Evolutionary conservation across 768 basidiomycete genomes (phyloP).

Genomic region (Termitomyces sp.): DNA sequence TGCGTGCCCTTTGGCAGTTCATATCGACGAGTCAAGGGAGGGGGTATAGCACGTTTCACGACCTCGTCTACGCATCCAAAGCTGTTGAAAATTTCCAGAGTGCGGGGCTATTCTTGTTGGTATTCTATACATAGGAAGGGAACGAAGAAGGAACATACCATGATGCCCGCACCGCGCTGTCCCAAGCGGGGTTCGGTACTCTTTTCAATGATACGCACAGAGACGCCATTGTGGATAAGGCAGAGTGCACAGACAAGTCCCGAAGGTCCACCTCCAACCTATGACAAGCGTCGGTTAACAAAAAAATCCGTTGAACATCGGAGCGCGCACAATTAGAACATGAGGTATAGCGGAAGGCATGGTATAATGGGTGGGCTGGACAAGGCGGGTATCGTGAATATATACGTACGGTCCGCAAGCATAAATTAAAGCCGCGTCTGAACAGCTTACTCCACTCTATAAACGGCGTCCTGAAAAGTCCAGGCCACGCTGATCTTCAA

Average conservation of each 20-base stretch:
- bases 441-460: background rate
- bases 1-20: constrained; percentile 27
- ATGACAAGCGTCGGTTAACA: background rate
- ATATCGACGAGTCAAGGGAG: constrained; percentile 29
- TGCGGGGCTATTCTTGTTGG: constrained; percentile 32
- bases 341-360: constrained; percentile 6
- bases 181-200: constrained; percentile 29
- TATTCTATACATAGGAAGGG: background rate
- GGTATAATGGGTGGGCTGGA: background rate
- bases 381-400: constrained; percentile 1
- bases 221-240: constrained; percentile 40
- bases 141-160: constrained; percentile 19
- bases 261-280: constrained; percentile 47
- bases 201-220: constrained; percentile 51
- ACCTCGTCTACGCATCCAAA: constrained; percentile 36
- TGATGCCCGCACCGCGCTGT: constrained; percentile 35
- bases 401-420: constrained; percentile 2
- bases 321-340: constrained; percentile 22
- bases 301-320: background rate
- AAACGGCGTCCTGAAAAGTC: background rate
- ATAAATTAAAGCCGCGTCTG: background rate
- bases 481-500: background rate
- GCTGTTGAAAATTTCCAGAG: constrained; percentile 39
- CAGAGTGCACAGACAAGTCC: constrained; percentile 40
- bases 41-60: constrained; percentile 22